A percentile compares a stretch with the other conserved stretches of the same genome.
Evolutionary conservation across 345 rosid species (phyloP).

Genomic region (Populus nigra): DNA sequence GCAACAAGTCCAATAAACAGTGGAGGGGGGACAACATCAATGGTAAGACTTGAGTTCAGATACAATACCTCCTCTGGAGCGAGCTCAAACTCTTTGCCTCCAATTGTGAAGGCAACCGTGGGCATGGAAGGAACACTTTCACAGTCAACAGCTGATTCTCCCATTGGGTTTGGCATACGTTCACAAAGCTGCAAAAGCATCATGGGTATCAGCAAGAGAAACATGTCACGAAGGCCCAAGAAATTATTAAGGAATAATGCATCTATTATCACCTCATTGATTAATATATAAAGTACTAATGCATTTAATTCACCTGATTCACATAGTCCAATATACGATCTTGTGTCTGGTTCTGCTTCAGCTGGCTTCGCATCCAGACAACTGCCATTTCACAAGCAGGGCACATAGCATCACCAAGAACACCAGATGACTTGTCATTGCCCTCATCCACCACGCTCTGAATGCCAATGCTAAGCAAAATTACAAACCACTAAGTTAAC

Average conservation of each 20-base stretch:
- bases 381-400: constrained; percentile 37
- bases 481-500: neutral
- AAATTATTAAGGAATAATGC: neutral
- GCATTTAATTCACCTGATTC: constrained; percentile 17
- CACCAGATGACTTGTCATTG: constrained; percentile 20
- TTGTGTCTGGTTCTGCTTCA: constrained; percentile 26
- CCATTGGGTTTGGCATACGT: constrained; percentile 21
- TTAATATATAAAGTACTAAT: neutral
- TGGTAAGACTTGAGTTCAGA: neutral
- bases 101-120: constrained; percentile 23
- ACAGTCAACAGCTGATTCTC: constrained; percentile 31
- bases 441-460: constrained; percentile 21
- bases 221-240: neutral
- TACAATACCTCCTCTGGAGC: constrained; percentile 25
- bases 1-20: neutral
- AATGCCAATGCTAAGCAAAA: constrained; percentile 23
- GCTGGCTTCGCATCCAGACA: constrained; percentile 33
- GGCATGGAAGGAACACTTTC: constrained; percentile 29
- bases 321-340: constrained; percentile 18
- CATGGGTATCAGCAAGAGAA: neutral
- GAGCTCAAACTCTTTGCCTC: constrained; percentile 19
- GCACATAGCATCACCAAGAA: constrained; percentile 22
- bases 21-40: neutral
- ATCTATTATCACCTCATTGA: neutral
- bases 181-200: constrained; percentile 27